These are phyloP conservation scores for Ligustrum vulgare DNA, from an alignment of 257 asterid species.

Conservation along the genomic window DNA sequence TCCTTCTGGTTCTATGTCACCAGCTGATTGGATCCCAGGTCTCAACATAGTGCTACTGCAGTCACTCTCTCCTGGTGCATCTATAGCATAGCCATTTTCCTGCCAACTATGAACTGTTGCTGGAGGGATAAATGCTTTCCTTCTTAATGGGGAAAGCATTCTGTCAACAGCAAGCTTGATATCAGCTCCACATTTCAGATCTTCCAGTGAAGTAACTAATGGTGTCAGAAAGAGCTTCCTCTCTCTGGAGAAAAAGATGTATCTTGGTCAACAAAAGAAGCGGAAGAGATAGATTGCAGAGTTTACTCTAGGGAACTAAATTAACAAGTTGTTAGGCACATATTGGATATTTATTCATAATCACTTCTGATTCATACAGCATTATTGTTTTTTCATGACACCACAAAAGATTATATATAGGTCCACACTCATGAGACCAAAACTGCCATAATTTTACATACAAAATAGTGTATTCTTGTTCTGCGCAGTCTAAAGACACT, in stretches of 20 bases:
- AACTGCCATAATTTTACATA: not conserved
- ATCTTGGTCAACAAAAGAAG: constrained; percentile 24
- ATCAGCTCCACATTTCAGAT: constrained; percentile 62
- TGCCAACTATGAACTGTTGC: constrained; percentile 24
- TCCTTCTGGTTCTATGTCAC: constrained; percentile 47
- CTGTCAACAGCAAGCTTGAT: constrained; percentile 65
- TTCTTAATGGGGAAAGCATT: constrained; percentile 64
- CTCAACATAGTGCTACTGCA: constrained; percentile 36
- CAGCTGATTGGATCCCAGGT: constrained; percentile 34
- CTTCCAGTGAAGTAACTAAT: constrained; percentile 76
- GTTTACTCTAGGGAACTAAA: constrained; percentile 5
- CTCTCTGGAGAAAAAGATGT: constrained; percentile 50
- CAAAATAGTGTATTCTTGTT: not conserved
- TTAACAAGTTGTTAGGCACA: not conserved
- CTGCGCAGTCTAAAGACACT: not conserved
- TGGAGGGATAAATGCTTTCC: constrained; percentile 44
- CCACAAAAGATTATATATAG: not conserved
- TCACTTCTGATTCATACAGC: not conserved
- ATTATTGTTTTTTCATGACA: not conserved
- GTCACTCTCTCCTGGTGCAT: constrained; percentile 35
- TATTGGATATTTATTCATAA: constrained; percentile 9
- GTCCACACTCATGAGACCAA: not conserved
- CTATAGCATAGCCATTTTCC: constrained; percentile 41
- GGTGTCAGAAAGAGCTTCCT: constrained; percentile 87
- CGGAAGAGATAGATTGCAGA: constrained; percentile 6